Conservation (phyloP, 129 eudicot species). For the Arctium lappa region DNA sequence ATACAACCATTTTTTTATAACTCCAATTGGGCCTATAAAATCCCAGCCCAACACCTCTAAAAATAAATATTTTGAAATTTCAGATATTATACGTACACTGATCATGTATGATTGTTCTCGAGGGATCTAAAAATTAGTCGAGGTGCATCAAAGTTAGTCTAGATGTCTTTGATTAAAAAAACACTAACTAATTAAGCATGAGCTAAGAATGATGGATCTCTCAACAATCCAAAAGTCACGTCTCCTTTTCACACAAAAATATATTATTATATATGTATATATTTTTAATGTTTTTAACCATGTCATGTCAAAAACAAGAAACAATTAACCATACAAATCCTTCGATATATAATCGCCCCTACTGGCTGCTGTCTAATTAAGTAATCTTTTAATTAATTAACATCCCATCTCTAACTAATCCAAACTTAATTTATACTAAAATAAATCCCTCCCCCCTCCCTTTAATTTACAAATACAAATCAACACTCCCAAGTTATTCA, state of each 20-base stretch:
- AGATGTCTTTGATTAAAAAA: too few species aligned
- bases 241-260: background rate
- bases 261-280: background rate
- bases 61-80: too few species aligned
- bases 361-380: background rate
- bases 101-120: too few species aligned
- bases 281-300: background rate
- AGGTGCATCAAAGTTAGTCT: too few species aligned
- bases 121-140: too few species aligned
- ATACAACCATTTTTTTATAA: too few species aligned
- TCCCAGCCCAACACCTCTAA: too few species aligned
- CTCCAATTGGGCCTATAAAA: too few species aligned
- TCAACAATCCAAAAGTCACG: too few species aligned
- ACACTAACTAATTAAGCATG: too few species aligned
- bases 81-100: too few species aligned
- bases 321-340: background rate
- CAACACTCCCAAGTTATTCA: conserved; percentile 20
- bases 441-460: conserved; percentile 7
- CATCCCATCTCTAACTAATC: conserved; percentile 21
- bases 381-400: conserved; percentile 6
- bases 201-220: too few species aligned
- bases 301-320: background rate
- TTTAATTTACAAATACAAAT: conserved; percentile 28
- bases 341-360: background rate
- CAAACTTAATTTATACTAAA: conserved; percentile 23